Base-by-base conservation (phyloP, 2,329 filamentous ascomycete species). In the Fusarium aywerte region DNA sequence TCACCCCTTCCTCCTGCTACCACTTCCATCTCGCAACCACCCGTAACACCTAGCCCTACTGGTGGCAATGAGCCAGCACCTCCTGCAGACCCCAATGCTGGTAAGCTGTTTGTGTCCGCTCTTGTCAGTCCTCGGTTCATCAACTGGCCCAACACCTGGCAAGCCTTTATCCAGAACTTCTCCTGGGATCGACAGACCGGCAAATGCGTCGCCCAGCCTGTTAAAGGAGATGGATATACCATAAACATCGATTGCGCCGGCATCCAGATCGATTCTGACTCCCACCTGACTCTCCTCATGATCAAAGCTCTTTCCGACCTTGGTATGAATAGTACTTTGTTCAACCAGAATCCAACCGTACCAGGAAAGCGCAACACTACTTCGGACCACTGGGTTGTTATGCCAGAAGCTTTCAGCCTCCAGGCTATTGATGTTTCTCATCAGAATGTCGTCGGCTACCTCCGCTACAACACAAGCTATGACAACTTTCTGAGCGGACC, bases 61-160 rank as follows among this genome's bases (percentile, higher is more conserved):
- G 52, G 66, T 10, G 74, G 69, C 18, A 62, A 75, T 31, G 21
- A 48, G n/a, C 76, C 77, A 23, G 68, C 56, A 7, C 78, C 78
- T 36, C 79, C 77, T 4, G 27, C 33, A 15, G 49, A 67, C 25
- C 74, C 78, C 9, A 68, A 71, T 9, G 55, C 68, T 20, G 78
- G 78, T 2, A 67, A 70, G 35, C 70, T 80, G 7, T 73, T 73
- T 35, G 65, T 80, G 11, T 74, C 73, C 25, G 72, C 76, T 12
- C 70, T 72, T 3, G 71, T 79, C 38, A 80, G 75, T 52, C 78
- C 78, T 38, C 76, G 78, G 7, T 80, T 79, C 62, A 73, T 80
- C 68, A 80, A 79, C 62, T 80, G 78, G 78, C 75, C 76, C 45
- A 76, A 71, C 43, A 78, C 75, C 12, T 80, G 77, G 78, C 73